phyloP scores from a whole-genome alignment of 768 basidiomycete species.

The Suillus spraguei region DNA sequence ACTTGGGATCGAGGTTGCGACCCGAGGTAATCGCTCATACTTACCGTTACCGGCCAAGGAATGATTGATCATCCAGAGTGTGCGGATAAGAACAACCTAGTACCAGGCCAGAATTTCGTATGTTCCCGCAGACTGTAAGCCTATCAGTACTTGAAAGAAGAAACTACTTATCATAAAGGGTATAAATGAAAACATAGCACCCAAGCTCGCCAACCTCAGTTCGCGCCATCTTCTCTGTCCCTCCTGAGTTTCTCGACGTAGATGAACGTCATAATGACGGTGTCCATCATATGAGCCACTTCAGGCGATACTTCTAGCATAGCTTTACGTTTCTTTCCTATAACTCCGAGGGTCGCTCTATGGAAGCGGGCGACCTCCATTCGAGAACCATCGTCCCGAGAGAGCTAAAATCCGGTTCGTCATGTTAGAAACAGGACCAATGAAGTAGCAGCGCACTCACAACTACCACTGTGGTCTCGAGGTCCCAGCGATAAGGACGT shows the following conservation, averaged over 20 bases:
- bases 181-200: neutral
- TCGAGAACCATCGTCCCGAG: constrained; percentile 17
- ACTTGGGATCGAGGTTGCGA: too few species aligned
- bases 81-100: too few species aligned
- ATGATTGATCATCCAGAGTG: neutral
- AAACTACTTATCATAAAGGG: neutral
- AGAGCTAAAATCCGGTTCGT: constrained; percentile 6
- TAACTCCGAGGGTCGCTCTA: constrained; percentile 13
- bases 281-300: constrained; percentile 14
- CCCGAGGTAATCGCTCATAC: too few species aligned
- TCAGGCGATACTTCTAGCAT: constrained; percentile 16
- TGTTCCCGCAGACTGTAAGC: too few species aligned
- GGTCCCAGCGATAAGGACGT: constrained; percentile 8
- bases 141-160: neutral
- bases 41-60: neutral
- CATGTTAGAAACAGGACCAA: neutral
- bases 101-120: too few species aligned
- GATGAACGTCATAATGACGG: constrained; percentile 19
- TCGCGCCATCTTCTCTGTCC: constrained; percentile 1
- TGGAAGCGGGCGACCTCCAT: constrained; percentile 27
- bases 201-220: neutral
- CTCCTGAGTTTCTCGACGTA: constrained; percentile 19
- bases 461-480: neutral
- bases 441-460: neutral
- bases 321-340: constrained; percentile 11